A percentile compares a stretch with the other conserved stretches of the same genome.
phyloP scores from a whole-genome alignment of 2,329 filamentous ascomycete genomes.

The Penicillium sp. region DNA sequence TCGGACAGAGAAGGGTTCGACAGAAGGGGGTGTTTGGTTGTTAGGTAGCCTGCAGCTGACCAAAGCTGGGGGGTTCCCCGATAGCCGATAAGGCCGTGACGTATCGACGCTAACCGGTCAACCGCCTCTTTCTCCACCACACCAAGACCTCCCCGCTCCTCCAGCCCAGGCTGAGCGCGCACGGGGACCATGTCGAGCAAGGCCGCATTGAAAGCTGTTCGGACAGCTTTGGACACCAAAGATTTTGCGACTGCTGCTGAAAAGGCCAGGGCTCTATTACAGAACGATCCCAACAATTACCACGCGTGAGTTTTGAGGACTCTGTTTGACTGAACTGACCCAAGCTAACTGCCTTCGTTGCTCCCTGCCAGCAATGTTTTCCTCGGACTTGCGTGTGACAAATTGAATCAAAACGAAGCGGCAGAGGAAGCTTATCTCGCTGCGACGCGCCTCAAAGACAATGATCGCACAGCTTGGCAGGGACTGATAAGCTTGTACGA shows the following conservation, averaged over 20 bases:
- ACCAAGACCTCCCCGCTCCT: slow-evolving; percentile 25
- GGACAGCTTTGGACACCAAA: slow-evolving; percentile 72
- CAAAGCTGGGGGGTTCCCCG: slow-evolving; percentile 4
- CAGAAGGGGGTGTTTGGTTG: background rate
- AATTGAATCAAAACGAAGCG: slow-evolving; percentile 68
- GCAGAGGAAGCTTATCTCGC: slow-evolving; percentile 75
- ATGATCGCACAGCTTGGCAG: slow-evolving; percentile 86
- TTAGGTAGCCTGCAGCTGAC: background rate
- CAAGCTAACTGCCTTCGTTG: slow-evolving; percentile 2
- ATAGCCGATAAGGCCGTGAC: slow-evolving; percentile 29
- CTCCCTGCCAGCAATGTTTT: slow-evolving; percentile 69
- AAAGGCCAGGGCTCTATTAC: slow-evolving; percentile 69
- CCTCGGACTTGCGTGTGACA: slow-evolving; percentile 80
- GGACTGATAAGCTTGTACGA: slow-evolving; percentile 86
- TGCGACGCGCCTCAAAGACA: slow-evolving; percentile 70
- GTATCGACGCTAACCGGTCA: slow-evolving; percentile 26
- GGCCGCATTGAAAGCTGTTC: slow-evolving; percentile 77
- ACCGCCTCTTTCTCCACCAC: slow-evolving; percentile 19
- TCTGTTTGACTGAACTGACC: background rate
- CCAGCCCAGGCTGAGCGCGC: slow-evolving; percentile 10
- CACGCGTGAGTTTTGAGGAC: slow-evolving; percentile 63
- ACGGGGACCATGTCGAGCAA: slow-evolving; percentile 55
- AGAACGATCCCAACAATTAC: slow-evolving; percentile 75
- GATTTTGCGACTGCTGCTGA: slow-evolving; percentile 76
- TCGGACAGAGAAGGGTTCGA: background rate